Percentiles rank a stretch among this genome's conserved stretches.
Evolutionary conservation across 1,139 yeast genomes (phyloP).

Genomic region (Debaryomyces coudertii): DNA sequence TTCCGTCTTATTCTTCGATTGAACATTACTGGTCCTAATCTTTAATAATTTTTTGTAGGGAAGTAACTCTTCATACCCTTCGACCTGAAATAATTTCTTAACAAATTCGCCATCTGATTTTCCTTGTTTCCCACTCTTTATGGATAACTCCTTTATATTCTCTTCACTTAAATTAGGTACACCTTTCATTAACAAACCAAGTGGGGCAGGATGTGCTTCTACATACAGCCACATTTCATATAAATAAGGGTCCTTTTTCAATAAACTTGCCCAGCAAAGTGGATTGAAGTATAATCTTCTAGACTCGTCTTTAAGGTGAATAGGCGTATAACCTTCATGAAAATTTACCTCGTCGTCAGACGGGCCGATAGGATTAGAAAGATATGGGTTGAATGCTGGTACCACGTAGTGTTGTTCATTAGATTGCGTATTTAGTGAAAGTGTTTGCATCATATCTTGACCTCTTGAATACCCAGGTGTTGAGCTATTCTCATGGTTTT

Average conservation of each 20-base stretch:
- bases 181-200: slow-evolving; percentile 19
- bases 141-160: slow-evolving; percentile 4
- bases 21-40: slow-evolving; percentile 10
- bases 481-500: neutral
- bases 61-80: slow-evolving; percentile 11
- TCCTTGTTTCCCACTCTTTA: slow-evolving; percentile 4
- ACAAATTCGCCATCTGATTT: slow-evolving; percentile 21
- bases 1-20: slow-evolving; percentile 5
- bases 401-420: neutral
- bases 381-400: neutral
- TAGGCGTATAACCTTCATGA: slow-evolving; percentile 33
- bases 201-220: slow-evolving; percentile 15
- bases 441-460: neutral
- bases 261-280: slow-evolving; percentile 42
- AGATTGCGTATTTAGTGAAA: neutral
- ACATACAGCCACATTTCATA: slow-evolving; percentile 16
- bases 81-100: slow-evolving; percentile 18
- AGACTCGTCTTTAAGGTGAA: slow-evolving; percentile 25
- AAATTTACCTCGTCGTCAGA: slow-evolving; percentile 31
- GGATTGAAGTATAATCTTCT: slow-evolving; percentile 41
- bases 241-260: slow-evolving; percentile 37
- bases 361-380: slow-evolving; percentile 8
- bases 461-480: neutral
- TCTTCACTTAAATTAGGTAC: slow-evolving; percentile 10
- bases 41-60: slow-evolving; percentile 29